phyloP scores from a whole-genome alignment of 1,284 basidiomycete species.

The Hypsizygus ulmarius region DNA sequence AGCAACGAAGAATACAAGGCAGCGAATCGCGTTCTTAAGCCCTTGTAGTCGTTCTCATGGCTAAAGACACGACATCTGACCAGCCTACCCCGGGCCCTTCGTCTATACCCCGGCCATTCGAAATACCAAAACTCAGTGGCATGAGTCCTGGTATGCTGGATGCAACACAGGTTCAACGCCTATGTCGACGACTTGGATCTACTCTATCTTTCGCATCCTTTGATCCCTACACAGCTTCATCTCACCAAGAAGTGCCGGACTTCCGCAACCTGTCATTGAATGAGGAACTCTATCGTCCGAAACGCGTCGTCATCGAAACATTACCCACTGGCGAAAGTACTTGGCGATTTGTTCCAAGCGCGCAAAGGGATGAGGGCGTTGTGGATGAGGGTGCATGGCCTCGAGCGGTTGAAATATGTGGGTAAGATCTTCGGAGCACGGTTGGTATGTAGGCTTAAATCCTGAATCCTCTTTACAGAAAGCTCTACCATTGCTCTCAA shows the following conservation, averaged over 20 bases:
- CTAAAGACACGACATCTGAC: conserved; percentile 4
- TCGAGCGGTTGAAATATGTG: conserved; percentile 59
- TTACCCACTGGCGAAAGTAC: conserved; percentile 47
- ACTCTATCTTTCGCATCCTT: conserved; percentile 65
- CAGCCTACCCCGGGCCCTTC: conserved; percentile 15
- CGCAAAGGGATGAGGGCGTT: conserved; percentile 52
- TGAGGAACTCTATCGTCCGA: conserved; percentile 51
- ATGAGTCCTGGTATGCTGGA: conserved; percentile 58
- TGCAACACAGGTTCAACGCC: conserved; percentile 51
- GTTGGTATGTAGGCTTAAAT: conserved; percentile 1
- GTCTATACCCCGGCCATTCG: conserved; percentile 6
- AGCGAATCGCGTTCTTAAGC: neutral
- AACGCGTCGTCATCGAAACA: conserved; percentile 70
- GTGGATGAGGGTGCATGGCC: conserved; percentile 69
- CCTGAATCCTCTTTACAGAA: conserved; percentile 31
- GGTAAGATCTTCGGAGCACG: conserved; percentile 44
- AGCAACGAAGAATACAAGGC: conserved; percentile 12
- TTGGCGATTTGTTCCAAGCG: conserved; percentile 76
- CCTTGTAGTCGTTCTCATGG: neutral
- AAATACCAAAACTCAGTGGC: conserved; percentile 27
- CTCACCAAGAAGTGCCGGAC: conserved; percentile 31
- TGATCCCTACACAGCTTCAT: conserved; percentile 61
- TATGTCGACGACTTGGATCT: conserved; percentile 54
- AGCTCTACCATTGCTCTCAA: conserved; percentile 51
- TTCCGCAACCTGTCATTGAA: conserved; percentile 40